These are phyloP conservation scores for Psilocybe sp. DNA, from an alignment of 768 basidiomycete species.

Conservation along the genomic window DNA sequence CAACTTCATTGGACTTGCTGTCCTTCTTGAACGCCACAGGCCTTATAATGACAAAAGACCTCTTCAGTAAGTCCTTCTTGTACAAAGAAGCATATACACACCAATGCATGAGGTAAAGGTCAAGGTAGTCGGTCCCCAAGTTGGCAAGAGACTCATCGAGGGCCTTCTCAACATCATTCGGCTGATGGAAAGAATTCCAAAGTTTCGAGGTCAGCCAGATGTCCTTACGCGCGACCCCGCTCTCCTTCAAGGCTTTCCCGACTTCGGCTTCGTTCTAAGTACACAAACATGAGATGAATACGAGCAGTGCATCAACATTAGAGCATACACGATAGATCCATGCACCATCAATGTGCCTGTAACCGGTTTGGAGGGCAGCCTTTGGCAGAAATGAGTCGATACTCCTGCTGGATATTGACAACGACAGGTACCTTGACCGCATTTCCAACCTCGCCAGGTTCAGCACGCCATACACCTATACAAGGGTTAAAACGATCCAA, in stretches of 20 bases:
- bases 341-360: constrained; percentile 72
- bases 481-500: not conserved
- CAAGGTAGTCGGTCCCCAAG: constrained; percentile 69
- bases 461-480: constrained; percentile 63
- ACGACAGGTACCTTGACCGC: constrained; percentile 52
- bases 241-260: constrained; percentile 57
- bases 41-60: constrained; percentile 30
- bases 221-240: constrained; percentile 57
- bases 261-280: constrained; percentile 65
- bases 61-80: not conserved
- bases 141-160: constrained; percentile 64
- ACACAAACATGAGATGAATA: not conserved
- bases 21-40: constrained; percentile 66
- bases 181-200: constrained; percentile 76
- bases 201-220: constrained; percentile 75
- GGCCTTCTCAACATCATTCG: constrained; percentile 65
- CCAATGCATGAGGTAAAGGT: constrained; percentile 84
- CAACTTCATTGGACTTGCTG: constrained; percentile 32
- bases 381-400: constrained; percentile 15
- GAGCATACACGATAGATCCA: constrained; percentile 61
- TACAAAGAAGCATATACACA: constrained; percentile 21
- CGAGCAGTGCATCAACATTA: not conserved
- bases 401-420: not conserved
- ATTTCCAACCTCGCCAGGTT: constrained; percentile 54
- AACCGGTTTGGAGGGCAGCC: constrained; percentile 60